Percentiles rank a stretch among this genome's conserved stretches.
Evolutionary conservation across 768 basidiomycete species (phyloP).

Genomic region (Serendipita vermifera): DNA sequence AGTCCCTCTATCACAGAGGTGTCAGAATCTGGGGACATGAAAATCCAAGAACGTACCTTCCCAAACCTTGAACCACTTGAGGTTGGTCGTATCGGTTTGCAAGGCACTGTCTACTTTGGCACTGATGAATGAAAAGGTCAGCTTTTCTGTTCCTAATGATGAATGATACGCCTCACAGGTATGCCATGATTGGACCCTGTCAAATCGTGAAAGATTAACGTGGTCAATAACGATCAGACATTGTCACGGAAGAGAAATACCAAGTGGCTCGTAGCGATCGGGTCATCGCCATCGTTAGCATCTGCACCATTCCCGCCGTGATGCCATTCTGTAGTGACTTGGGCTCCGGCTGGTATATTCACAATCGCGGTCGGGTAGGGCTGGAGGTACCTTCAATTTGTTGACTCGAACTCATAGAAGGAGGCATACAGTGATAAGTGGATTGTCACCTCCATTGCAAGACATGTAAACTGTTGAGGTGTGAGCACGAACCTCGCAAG

Average conservation of each 20-base stretch:
- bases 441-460: conserved; percentile 49
- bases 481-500: too few relatives aligned
- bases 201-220: too few relatives aligned
- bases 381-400: conserved; percentile 1
- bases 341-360: conserved; percentile 38
- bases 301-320: conserved; percentile 37
- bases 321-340: conserved; percentile 43
- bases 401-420: conserved; percentile 15
- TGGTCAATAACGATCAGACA: too few relatives aligned
- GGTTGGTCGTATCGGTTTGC: conserved; percentile 30
- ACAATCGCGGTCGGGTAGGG: conserved; percentile 25
- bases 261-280: conserved; percentile 39
- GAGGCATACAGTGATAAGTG: conserved; percentile 21
- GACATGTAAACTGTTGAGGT: too few relatives aligned
- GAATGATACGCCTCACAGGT: conserved; percentile 31
- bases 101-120: conserved; percentile 35
- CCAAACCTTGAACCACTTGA: conserved; percentile 44
- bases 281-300: conserved; percentile 33
- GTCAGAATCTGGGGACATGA: conserved; percentile 26
- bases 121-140: conserved; percentile 19
- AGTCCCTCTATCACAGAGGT: conserved; percentile 5
- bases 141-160: too few relatives aligned
- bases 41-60: conserved; percentile 22
- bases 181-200: conserved; percentile 41
- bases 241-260: too few relatives aligned